phyloP scores from a whole-genome alignment of 192 early-diverging fungal species.

The Entomortierella parvispora region DNA sequence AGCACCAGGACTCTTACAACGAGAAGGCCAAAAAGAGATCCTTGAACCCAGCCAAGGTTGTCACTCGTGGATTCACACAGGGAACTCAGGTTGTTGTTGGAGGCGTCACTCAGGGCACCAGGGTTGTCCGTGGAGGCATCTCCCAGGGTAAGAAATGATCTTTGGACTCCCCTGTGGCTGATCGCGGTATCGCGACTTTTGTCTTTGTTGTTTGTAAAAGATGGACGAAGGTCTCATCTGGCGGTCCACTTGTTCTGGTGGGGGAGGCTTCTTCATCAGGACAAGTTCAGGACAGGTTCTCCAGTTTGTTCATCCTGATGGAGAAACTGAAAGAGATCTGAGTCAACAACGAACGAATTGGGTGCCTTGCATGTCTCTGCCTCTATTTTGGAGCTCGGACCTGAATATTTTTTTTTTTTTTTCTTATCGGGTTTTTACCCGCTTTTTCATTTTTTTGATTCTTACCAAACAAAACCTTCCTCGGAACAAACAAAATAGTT shows the following conservation, averaged over 20 bases:
- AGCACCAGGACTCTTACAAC: neutral
- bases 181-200: too few relatives aligned
- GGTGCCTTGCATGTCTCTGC: too few relatives aligned
- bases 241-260: too few relatives aligned
- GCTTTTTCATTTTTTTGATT: neutral
- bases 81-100: conserved; percentile 14
- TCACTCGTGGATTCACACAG: conserved; percentile 24
- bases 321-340: neutral
- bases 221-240: too few relatives aligned
- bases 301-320: too few relatives aligned
- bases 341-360: neutral
- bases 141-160: conserved; percentile 30
- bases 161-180: neutral
- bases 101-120: conserved; percentile 14
- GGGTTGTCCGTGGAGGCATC: conserved; percentile 39
- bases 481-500: conserved; percentile 16
- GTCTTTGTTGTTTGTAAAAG: too few relatives aligned
- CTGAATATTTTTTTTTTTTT: neutral
- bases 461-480: neutral
- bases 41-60: conserved; percentile 39
- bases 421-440: neutral
- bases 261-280: too few relatives aligned
- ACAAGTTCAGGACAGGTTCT: too few relatives aligned
- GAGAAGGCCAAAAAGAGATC: conserved; percentile 15
- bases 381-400: too few relatives aligned